Evolutionary conservation across 2,329 filamentous ascomycete genomes (phyloP).

Genomic region (Curvularia lunata): DNA sequence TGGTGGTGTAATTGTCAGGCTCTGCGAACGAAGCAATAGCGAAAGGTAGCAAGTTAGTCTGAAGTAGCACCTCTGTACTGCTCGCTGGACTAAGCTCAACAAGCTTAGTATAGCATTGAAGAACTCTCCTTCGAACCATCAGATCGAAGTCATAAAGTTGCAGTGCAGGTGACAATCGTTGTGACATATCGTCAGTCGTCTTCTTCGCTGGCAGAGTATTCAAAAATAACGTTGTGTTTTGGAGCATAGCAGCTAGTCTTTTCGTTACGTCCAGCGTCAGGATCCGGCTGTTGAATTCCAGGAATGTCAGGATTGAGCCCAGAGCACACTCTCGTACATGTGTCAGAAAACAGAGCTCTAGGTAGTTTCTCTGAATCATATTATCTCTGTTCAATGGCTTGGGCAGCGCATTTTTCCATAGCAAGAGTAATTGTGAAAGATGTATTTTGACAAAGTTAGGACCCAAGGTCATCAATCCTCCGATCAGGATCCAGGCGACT

Average conservation of each 20-base stretch:
- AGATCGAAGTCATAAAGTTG: slow-evolving; percentile 89
- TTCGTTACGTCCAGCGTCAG: slow-evolving; percentile 94
- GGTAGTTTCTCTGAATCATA: slow-evolving; percentile 77
- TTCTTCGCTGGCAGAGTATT: slow-evolving; percentile 83
- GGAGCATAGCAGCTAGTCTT: slow-evolving; percentile 89
- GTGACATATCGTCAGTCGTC: slow-evolving; percentile 82
- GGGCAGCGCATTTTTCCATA: slow-evolving; percentile 97
- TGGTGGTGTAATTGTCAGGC: slow-evolving; percentile 84
- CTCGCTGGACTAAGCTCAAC: slow-evolving; percentile 86
- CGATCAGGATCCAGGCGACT: slow-evolving; percentile 96
- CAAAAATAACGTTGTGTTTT: slow-evolving; percentile 91
- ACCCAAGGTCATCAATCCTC: slow-evolving; percentile 92
- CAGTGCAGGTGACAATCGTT: slow-evolving; percentile 81
- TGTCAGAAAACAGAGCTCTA: slow-evolving; percentile 90
- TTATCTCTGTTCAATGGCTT: slow-evolving; percentile 95
- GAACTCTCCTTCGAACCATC: slow-evolving; percentile 89
- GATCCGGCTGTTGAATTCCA: slow-evolving; percentile 90
- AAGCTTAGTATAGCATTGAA: slow-evolving; percentile 93
- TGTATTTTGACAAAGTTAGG: slow-evolving; percentile 99
- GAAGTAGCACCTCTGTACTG: slow-evolving; percentile 82
- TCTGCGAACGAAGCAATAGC: slow-evolving; percentile 93
- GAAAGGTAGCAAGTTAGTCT: slow-evolving; percentile 88
- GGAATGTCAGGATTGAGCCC: slow-evolving; percentile 87
- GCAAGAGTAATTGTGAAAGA: slow-evolving; percentile 85
- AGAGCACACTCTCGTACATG: slow-evolving; percentile 95